Percentiles rank a stretch among this genome's conserved stretches.
Evolutionary conservation across 768 basidiomycete genomes (phyloP).

Genomic region (Gymnopilus junonius): DNA sequence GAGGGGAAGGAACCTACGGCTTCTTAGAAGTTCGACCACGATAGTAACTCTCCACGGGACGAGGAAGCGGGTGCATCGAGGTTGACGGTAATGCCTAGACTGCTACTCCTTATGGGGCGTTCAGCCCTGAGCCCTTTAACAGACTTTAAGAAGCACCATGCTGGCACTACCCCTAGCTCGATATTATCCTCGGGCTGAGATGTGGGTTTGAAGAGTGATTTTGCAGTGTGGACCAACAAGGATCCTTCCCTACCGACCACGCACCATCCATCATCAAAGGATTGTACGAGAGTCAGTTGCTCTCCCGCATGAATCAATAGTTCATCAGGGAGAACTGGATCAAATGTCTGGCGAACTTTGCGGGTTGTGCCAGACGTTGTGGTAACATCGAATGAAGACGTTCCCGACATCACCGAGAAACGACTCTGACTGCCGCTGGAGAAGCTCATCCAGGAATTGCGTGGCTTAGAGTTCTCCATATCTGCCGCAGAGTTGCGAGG

Average conservation of each 20-base stretch:
- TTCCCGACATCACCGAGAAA: constrained; percentile 40
- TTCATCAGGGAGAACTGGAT: constrained; percentile 77
- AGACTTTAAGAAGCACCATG: constrained; percentile 76
- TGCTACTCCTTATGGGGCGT: constrained; percentile 65
- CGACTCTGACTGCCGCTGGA: constrained; percentile 34
- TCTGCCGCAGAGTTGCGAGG: constrained; percentile 21
- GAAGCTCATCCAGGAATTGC: constrained; percentile 34
- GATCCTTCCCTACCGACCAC: constrained; percentile 60
- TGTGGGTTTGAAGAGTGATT: constrained; percentile 45
- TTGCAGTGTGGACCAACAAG: constrained; percentile 33
- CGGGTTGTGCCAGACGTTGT: constrained; percentile 43
- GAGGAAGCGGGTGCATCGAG: constrained; percentile 43
- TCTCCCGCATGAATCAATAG: constrained; percentile 60
- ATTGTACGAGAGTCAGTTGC: constrained; percentile 61
- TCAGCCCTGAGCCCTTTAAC: constrained; percentile 61
- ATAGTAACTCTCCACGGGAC: constrained; percentile 56
- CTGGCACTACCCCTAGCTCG: constrained; percentile 75
- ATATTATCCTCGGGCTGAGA: constrained; percentile 40
- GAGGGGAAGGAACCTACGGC: background rate
- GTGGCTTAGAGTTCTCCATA: constrained; percentile 29
- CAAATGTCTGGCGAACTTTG: constrained; percentile 68
- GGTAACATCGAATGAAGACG: constrained; percentile 38
- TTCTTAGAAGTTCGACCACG: constrained; percentile 72
- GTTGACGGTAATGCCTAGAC: constrained; percentile 67
- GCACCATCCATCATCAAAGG: constrained; percentile 84